Base-by-base conservation (phyloP, 176 grass and related monocot species). In the Poa annua region DNA sequence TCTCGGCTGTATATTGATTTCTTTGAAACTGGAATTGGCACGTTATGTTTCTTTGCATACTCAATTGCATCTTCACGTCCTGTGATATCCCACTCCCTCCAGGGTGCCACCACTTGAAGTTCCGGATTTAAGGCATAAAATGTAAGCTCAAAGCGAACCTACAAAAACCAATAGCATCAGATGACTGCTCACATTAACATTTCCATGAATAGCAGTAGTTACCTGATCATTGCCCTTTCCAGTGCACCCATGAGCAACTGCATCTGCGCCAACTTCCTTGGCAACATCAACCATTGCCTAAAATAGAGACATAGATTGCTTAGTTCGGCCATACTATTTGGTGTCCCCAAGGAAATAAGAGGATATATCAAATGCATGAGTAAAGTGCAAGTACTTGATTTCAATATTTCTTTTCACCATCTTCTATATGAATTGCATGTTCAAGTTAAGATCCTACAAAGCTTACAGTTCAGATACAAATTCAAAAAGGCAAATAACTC, bases 221-320 rank as follows among this genome's bases (percentile, higher is more conserved):
- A 95, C 93, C 93, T 96, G 89, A 92, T 98, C 96, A 73, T 98
- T 98, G 77, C 93, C 96, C 91, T 99, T 96, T 53, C 93, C 93
- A 44, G 93, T 96, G 74, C 96, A 99, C 63, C 96, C 96, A 93
- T 92, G 89, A 66, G 96, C 85, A 81, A 93, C 93, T 59, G 91
- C 93, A 89, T 94, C 96, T 34, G 96, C 96, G 39, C 91, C 96
- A 75, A 96, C 96, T 88, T 99, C 89, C 78, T 86, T 90, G 14
- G 96, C 96, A 75, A 96, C 89, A 89, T 96, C 96, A 67, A 96
- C 93, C 96, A 98, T 98, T 74, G 96, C 93, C 93, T 92, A 65
- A 47, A 82, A 78, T 50, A 63, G 26, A 81, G 14, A 78, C 78
- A 79, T 73, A 76, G 35, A 60, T 21, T 88, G 69, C 53, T 83